Conservation (phyloP, 768 basidiomycete species). For the Paxillus rubicundulus region DNA sequence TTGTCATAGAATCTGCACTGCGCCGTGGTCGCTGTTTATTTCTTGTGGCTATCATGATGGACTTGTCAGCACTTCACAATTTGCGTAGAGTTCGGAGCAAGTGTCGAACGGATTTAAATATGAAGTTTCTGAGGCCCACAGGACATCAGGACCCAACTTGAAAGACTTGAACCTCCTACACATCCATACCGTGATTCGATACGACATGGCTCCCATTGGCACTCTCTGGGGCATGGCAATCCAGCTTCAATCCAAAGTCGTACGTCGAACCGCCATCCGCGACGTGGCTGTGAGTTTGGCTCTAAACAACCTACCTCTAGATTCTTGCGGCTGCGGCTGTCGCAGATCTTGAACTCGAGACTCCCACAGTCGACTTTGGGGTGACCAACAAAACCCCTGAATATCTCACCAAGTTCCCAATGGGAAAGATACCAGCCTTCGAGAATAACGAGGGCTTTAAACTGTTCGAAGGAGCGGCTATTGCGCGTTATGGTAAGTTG, state of each 20-base stretch:
- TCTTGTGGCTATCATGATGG: too few species aligned
- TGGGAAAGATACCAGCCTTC: constrained; percentile 29
- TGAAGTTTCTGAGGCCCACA: too few species aligned
- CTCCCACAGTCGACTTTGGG: constrained; percentile 16
- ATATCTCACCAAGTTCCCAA: constrained; percentile 27
- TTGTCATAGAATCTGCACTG: too few species aligned
- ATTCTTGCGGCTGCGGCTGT: constrained; percentile 24
- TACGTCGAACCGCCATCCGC: constrained; percentile 11
- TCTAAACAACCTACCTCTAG: constrained; percentile 6
- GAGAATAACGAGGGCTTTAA: constrained; percentile 22
- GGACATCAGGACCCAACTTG: background rate
- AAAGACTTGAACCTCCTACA: background rate
- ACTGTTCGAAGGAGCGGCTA: constrained; percentile 28
- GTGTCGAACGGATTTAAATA: too few species aligned
- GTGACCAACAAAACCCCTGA: constrained; percentile 28
- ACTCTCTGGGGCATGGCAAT: constrained; percentile 22
- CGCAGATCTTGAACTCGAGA: constrained; percentile 27
- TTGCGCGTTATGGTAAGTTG: constrained; percentile 27
- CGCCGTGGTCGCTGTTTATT: too few species aligned
- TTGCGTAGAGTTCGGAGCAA: too few species aligned
- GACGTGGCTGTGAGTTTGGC: background rate
- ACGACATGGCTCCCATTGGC: constrained; percentile 25
- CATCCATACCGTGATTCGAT: background rate
- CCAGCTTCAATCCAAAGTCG: constrained; percentile 29
- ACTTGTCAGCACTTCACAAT: too few species aligned